Percentiles rank a stretch among this genome's conserved stretches.
Conservation (phyloP, 148 eudicot species). For the Heliamphora exappendiculata region DNA sequence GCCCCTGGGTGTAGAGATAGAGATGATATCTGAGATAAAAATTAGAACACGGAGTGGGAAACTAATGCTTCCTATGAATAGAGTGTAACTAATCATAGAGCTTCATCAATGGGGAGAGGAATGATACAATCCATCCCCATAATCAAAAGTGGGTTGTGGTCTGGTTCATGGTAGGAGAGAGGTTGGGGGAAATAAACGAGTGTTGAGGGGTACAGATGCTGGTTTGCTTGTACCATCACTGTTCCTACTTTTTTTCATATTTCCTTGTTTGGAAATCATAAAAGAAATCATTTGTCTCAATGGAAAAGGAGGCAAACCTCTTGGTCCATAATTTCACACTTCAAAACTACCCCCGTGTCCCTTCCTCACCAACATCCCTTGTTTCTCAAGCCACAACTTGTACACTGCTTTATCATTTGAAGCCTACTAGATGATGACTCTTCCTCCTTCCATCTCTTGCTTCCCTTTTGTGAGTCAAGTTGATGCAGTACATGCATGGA, state of each 20-base stretch:
- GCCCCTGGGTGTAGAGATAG: too few relatives aligned
- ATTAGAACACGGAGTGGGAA: not conserved
- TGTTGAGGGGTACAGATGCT: not conserved
- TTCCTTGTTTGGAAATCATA: not conserved
- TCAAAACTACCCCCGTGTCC: constrained; percentile 6
- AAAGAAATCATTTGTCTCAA: not conserved
- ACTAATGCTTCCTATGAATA: constrained; percentile 21
- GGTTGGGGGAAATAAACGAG: constrained; percentile 24
- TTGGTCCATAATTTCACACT: not conserved
- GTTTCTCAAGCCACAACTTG: not conserved
- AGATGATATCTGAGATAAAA: not conserved
- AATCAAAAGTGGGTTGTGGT: not conserved
- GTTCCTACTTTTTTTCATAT: not conserved
- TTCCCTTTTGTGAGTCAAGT: not conserved
- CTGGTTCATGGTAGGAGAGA: constrained; percentile 23
- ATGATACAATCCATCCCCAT: constrained; percentile 53
- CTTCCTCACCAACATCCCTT: not conserved
- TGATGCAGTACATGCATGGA: too few relatives aligned
- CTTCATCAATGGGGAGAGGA: constrained; percentile 49
- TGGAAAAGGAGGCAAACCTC: not conserved
- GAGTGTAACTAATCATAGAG: constrained; percentile 30
- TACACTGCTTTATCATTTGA: not conserved
- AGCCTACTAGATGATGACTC: not conserved
- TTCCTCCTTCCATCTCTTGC: not conserved
- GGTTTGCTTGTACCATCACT: constrained; percentile 6